Base-by-base conservation (phyloP, 768 basidiomycete species). In the Erythrobasidium yunnanense region DNA sequence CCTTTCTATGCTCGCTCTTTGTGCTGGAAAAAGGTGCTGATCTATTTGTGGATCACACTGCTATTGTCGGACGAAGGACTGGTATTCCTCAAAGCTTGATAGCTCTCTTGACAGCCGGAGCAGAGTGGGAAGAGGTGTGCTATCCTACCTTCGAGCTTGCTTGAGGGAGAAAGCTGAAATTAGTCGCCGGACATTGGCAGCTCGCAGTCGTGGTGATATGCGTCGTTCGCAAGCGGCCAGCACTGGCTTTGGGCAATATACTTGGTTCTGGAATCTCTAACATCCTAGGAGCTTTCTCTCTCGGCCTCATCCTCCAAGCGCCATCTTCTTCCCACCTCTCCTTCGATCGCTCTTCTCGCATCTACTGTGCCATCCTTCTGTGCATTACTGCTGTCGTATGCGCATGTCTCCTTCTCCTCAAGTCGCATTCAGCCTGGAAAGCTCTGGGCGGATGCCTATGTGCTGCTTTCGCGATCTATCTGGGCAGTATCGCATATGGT, bases 71-170 rank as follows among this genome's bases (percentile, higher is more conserved):
- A 15, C 66, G 67, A 50, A 17, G 70, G n/a, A 52, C 66, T 6
- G 70, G 70, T 0, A 34, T 73, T 17, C 68, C 71, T 33, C 65
- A 60, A 32, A 51, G 67, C 2, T 33, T 71, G 45, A 58, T 73
- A 5, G 72, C 57, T n/a, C 33, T 73, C 18, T 55, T 72, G 58
- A 73, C 72, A 1, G 72, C 70, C 1, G 71, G 71, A 1, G 72
- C 71, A 30, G 71, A 75, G 58, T 70, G 72, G 70, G 74, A 75
- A 60, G 74, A 75, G 71, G 73, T 71, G 56, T 60, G 71, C 60
- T 8, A 22, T 4, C 5, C 15, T 20, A 5, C 8, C 3, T 20
- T 18, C 17, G n/a, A 17, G 29, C 22, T 18, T 29, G 38, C n/a
- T 66, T 6, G 20, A n/a, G 20, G 20, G 33, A 17, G 38, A 17